Percentiles rank a stretch among this genome's conserved stretches.
Conservation (phyloP, 495 filamentous ascomycete species). For the Podospora pseudopauciseta region DNA sequence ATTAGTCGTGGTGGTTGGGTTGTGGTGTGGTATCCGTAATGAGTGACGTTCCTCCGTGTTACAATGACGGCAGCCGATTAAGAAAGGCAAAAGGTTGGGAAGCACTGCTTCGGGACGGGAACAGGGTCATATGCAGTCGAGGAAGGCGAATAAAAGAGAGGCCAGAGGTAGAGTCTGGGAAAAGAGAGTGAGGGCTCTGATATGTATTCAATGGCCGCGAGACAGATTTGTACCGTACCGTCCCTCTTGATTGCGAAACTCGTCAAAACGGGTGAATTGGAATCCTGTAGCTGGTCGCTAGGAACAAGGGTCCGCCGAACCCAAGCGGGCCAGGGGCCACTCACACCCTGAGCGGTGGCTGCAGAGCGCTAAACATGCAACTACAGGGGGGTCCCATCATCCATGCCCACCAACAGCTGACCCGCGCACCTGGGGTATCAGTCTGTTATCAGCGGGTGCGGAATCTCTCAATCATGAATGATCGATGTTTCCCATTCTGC, state of each 20-base stretch:
- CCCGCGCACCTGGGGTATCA: not conserved
- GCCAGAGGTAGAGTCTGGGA: not conserved
- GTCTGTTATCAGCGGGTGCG: slow-evolving; percentile 19
- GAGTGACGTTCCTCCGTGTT: slow-evolving; percentile 15
- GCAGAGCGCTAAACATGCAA: slow-evolving; percentile 25
- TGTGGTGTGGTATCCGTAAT: not conserved
- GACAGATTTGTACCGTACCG: not conserved
- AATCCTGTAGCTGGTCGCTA: slow-evolving; percentile 23
- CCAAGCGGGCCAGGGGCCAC: slow-evolving; percentile 17
- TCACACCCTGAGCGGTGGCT: slow-evolving; percentile 21
- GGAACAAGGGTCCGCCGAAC: slow-evolving; percentile 17
- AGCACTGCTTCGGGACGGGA: slow-evolving; percentile 5
- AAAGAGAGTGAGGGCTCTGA: slow-evolving; percentile 11
- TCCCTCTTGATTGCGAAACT: slow-evolving; percentile 27
- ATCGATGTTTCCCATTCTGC: slow-evolving; percentile 9
- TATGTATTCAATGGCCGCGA: slow-evolving; percentile 15
- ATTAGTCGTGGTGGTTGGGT: slow-evolving; percentile 22
- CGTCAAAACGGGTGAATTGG: slow-evolving; percentile 32
- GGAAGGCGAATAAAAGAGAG: slow-evolving; percentile 11
- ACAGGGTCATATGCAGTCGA: slow-evolving; percentile 11
- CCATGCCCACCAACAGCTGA: slow-evolving; percentile 16
- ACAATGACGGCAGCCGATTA: slow-evolving; percentile 4
- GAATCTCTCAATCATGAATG: slow-evolving; percentile 12
- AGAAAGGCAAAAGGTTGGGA: not conserved
- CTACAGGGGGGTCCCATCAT: slow-evolving; percentile 11